Evolutionary conservation across 805 yeast species (phyloP), one percentile per base, ranked within the genome.

Genomic region (Lachancea lanzarotensis): DNA sequence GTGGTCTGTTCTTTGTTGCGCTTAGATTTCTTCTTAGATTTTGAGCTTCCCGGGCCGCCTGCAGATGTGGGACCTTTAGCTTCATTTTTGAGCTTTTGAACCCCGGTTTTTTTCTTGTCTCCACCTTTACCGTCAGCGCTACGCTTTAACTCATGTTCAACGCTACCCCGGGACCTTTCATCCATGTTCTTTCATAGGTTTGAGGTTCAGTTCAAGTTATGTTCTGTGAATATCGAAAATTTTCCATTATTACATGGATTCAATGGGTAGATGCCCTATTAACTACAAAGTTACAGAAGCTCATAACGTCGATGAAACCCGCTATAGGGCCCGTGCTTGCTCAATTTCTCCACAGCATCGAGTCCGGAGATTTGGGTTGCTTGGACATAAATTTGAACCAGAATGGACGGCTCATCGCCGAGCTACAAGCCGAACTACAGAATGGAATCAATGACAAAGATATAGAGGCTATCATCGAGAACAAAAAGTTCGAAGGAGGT

Each of bases 361-460:
- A 46, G 1, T 35, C 16, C 42, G 56, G 56, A 3, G 31, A 52
- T 12, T 45, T 50, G 52, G 22, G 50, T 43, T 49, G 60, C 33
- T 53, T 71, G 31, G 42, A 51, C 5, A 35, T 68, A 5, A 61
- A 69, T 48, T 30, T 68, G 20, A 39, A 48, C 12, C 19, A n/a
- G 3, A 58, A 64, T 43, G 67, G 70, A 2, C 55, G 49, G 16
- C 52, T 49, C 27, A 49, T 73, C 2, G 63, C 73, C 2, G 51
- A 61, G 9, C 51, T 73, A 12, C 76, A 71, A 52, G 57, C 63
- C 19, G 60, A 56, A 39, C 43, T 67, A 13, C 54, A 52, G 35
- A 26, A 42, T 11, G 33, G 34, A 13, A 47, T 59, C 6, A 48
- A 49, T 25, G 40, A 51, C 41, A 45, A 52, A 53, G 53, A 55